phyloP scores from a whole-genome alignment of 495 filamentous ascomycete genomes.

The Podospora pseudocomata region DNA sequence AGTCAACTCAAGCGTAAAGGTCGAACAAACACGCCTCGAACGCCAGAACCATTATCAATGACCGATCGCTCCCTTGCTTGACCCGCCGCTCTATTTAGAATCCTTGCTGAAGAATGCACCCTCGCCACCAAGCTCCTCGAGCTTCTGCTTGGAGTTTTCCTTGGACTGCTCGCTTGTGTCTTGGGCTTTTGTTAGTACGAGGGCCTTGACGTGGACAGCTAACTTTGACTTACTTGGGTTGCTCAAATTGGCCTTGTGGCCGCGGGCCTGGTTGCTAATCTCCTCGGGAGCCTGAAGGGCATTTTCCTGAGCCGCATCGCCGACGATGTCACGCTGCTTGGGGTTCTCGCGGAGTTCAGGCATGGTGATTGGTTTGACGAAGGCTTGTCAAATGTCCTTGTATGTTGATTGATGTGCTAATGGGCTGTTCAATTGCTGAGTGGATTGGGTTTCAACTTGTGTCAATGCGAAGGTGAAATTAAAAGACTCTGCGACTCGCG shows the following conservation, averaged over 20 bases:
- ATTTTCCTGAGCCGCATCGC: slow-evolving; percentile 17
- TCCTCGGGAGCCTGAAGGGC: slow-evolving; percentile 15
- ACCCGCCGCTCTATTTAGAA: slow-evolving; percentile 1
- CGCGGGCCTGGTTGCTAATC: slow-evolving; percentile 18
- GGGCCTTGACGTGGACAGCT: neutral
- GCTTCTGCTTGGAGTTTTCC: slow-evolving; percentile 17
- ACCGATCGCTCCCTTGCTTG: too few species aligned
- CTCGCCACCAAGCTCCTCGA: slow-evolving; percentile 23
- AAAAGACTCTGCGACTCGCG: neutral
- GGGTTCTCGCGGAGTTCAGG: slow-evolving; percentile 17
- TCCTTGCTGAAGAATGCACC: slow-evolving; percentile 26
- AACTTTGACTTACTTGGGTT: slow-evolving; percentile 12
- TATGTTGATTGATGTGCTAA: neutral
- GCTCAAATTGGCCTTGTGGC: slow-evolving; percentile 16
- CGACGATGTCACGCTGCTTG: slow-evolving; percentile 16
- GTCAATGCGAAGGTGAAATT: neutral
- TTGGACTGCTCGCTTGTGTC: slow-evolving; percentile 25
- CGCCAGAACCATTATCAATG: neutral
- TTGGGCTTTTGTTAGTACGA: neutral
- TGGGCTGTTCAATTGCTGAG: neutral
- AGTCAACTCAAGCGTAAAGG: too few species aligned
- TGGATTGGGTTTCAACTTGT: neutral
- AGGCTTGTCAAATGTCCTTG: neutral
- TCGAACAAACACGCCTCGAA: neutral
- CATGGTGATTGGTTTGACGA: slow-evolving; percentile 9